A percentile compares a stretch with the other conserved stretches of the same genome.
These are phyloP conservation scores for barrel medic (Medicago truncatula) DNA, from an alignment of 306 rosid genomes.

Conservation along the genomic window DNA sequence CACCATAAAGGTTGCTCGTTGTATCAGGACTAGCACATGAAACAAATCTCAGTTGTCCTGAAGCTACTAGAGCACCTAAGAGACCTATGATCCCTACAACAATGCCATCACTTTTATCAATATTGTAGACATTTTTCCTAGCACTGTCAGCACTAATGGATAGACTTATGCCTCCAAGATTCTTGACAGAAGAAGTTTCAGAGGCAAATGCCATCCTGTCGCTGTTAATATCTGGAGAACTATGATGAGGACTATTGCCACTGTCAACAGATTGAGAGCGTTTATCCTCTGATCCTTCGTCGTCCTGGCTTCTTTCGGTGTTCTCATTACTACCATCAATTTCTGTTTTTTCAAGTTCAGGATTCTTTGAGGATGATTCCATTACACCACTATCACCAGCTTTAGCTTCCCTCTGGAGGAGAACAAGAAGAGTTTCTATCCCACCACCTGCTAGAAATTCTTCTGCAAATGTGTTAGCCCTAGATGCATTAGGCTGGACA, in stretches of 20 bases:
- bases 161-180: constrained; percentile 92
- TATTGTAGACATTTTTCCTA: constrained; percentile 91
- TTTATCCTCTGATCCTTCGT: constrained; percentile 48
- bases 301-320: constrained; percentile 53
- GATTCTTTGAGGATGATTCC: constrained; percentile 51
- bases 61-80: constrained; percentile 90
- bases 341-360: constrained; percentile 51
- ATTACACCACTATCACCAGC: constrained; percentile 63
- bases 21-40: constrained; percentile 60
- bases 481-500: constrained; percentile 90
- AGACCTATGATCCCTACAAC: constrained; percentile 91
- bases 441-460: constrained; percentile 93
- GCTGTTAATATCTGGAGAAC: constrained; percentile 55
- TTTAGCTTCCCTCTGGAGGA: constrained; percentile 93
- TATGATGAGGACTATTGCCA: constrained; percentile 45
- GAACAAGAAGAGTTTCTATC: constrained; percentile 92
- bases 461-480: constrained; percentile 93
- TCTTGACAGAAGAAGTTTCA: constrained; percentile 62
- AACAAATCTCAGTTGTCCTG: constrained; percentile 84
- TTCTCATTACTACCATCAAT: constrained; percentile 48
- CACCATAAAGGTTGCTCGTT: constrained; percentile 71
- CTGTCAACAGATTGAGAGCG: constrained; percentile 54
- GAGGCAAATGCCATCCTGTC: constrained; percentile 66
- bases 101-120: constrained; percentile 89
- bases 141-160: constrained; percentile 97